Base-by-base conservation (phyloP, 1,139 yeast species). In the Yamadazyma triangularis region DNA sequence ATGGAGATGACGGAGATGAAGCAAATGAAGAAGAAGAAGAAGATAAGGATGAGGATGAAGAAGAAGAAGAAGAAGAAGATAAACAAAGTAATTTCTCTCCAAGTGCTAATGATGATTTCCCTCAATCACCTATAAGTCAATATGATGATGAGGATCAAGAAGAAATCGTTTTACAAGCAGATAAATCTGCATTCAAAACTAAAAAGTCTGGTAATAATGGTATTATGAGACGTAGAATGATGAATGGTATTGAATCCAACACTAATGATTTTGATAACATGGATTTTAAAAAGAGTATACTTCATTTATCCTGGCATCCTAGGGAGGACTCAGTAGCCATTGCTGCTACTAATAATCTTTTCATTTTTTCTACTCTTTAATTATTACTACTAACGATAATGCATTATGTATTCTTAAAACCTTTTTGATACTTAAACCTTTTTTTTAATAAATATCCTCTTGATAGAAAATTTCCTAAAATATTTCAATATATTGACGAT, bases 291-390 rank as follows among this genome's bases (percentile, higher is more conserved):
- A 89, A 89, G 73, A 84, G 88, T 60, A 89, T 93, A 43, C 73
- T 91, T 60, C 97, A 91, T 64, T 72, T 88, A 59, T 88, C 97
- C 53, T 93, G 99, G 98, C 98, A 93, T 66, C 98, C 98, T 42
- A 73, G 71, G 50, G 98, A 93, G 64, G 87, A 91, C 63, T 82
- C 94, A 30, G 95, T 93, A 45, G 98, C 98, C 26, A 86, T 93
- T 52, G 98, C 97, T 30, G 98, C 98, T 20, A 93, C 99, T 16
- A 93, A 93, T 65, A 93, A 93, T 63, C 73, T 86, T 52, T 83
- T 83, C 64, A 81, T 83, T 42, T 80, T 81, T 56, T 78, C 86
- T 34, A 79, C 86, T 39, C 68, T 78, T 49, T 79, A 59, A 40
- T 7, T n/a, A n/a, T n/a, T n/a, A n/a, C n/a, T n/a, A n/a, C n/a